These are phyloP conservation scores for Fusarium sterilihyphosum DNA, from an alignment of 2,329 filamentous ascomycete genomes.

Conservation along the genomic window DNA sequence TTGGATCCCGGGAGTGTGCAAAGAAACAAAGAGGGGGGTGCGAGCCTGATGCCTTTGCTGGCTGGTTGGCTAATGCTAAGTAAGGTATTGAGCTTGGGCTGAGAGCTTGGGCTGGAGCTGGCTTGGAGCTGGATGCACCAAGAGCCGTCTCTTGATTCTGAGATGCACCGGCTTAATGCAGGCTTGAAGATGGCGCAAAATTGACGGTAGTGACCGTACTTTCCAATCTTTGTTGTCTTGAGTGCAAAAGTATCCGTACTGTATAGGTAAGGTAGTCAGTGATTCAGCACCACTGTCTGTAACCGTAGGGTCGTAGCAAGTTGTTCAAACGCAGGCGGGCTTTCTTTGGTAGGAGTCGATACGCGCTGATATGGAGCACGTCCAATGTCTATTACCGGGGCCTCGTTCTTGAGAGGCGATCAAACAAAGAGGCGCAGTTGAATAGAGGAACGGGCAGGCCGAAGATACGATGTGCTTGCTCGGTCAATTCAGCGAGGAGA, in stretches of 20 bases:
- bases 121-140: conserved; percentile 23
- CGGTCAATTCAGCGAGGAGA: neutral
- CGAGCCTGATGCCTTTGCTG: conserved; percentile 16
- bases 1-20: neutral
- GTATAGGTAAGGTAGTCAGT: neutral
- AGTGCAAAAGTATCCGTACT: neutral
- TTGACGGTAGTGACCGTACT: neutral
- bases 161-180: conserved; percentile 5
- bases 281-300: neutral
- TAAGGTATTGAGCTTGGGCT: conserved; percentile 17
- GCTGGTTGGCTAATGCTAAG: conserved; percentile 15
- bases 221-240: neutral
- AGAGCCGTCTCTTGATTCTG: conserved; percentile 7
- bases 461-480: conserved; percentile 2
- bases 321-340: conserved; percentile 1
- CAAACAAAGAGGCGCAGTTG: conserved; percentile 25
- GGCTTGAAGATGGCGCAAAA: conserved; percentile 3
- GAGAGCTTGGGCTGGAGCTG: conserved; percentile 27
- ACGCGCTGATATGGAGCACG: conserved; percentile 11
- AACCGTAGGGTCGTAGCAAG: neutral
- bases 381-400: conserved; percentile 4
- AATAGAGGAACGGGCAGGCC: neutral
- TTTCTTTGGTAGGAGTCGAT: conserved; percentile 16
- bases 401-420: conserved; percentile 6
- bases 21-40: conserved; percentile 20